These are phyloP conservation scores for Staphylotrichum tortipilum DNA, from an alignment of 495 filamentous ascomycete genomes.

Conservation along the genomic window DNA sequence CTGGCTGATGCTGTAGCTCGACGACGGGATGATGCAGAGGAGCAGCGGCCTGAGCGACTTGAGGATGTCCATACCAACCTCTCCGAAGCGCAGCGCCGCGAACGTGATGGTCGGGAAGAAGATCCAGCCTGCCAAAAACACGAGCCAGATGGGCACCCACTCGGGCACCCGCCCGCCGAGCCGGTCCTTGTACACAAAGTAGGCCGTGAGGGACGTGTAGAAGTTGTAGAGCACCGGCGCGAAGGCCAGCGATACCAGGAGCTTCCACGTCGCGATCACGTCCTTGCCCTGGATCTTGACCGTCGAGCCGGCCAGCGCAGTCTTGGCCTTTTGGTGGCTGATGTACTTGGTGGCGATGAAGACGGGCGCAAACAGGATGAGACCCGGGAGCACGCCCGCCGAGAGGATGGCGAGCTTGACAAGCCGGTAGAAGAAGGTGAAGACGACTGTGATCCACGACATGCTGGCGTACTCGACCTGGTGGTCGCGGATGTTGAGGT, in stretches of 20 bases:
- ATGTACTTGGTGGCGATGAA: slow-evolving; percentile 85
- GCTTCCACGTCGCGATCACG: slow-evolving; percentile 98
- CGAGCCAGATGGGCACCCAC: slow-evolving; percentile 71
- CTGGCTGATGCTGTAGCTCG: slow-evolving; percentile 72
- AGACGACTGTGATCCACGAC: slow-evolving; percentile 62
- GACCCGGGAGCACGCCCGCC: slow-evolving; percentile 76
- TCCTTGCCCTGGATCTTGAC: slow-evolving; percentile 92
- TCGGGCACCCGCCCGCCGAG: slow-evolving; percentile 70
- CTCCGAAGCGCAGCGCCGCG: slow-evolving; percentile 88
- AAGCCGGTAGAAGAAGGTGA: slow-evolving; percentile 71
- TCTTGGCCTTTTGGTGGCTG: slow-evolving; percentile 80
- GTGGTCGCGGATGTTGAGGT: slow-evolving; percentile 83
- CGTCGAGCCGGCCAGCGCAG: slow-evolving; percentile 82
- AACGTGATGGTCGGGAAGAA: slow-evolving; percentile 87
- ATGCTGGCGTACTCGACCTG: slow-evolving; percentile 90
- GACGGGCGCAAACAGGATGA: slow-evolving; percentile 81
- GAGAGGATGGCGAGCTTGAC: slow-evolving; percentile 66
- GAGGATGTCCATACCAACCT: slow-evolving; percentile 95
- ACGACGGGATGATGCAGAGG: slow-evolving; percentile 77
- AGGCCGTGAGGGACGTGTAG: slow-evolving; percentile 65
- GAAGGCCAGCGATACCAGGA: slow-evolving; percentile 83
- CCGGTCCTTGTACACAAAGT: slow-evolving; percentile 72
- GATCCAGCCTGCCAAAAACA: slow-evolving; percentile 61
- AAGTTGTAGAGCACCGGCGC: slow-evolving; percentile 77
- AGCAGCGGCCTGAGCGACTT: slow-evolving; percentile 88